Conservation (phyloP, 1,284 basidiomycete genomes). For the Cutaneotrichosporon cutaneum region DNA sequence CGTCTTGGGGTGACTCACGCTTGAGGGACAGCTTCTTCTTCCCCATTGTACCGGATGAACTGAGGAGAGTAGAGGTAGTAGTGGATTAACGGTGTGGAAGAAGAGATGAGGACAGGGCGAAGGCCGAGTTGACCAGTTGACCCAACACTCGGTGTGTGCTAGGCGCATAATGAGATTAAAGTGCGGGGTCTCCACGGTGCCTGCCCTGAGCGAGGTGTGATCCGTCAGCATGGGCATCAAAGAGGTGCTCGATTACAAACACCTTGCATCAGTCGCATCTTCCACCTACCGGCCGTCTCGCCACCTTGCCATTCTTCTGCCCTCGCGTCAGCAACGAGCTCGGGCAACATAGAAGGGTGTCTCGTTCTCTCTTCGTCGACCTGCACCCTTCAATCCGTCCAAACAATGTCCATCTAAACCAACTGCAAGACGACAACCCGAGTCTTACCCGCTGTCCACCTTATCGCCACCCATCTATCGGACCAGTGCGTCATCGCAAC, state of each 20-base stretch:
- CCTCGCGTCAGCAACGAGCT: background rate
- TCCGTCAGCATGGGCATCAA: background rate
- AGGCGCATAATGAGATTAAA: background rate
- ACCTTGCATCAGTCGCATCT: no score
- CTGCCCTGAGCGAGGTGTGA: background rate
- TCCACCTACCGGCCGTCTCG: background rate
- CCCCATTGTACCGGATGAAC: slow-evolving; percentile 57
- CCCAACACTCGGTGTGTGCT: background rate
- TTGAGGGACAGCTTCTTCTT: slow-evolving; percentile 85
- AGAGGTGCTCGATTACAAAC: background rate
- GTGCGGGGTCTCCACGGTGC: background rate
- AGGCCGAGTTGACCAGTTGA: no score
- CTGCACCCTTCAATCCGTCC: background rate
- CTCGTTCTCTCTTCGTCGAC: background rate
- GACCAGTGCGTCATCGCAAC: background rate
- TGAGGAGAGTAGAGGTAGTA: background rate
- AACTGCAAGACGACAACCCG: background rate
- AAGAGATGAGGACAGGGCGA: background rate
- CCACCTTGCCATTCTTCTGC: background rate
- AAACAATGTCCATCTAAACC: background rate
- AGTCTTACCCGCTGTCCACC: background rate
- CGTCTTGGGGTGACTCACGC: slow-evolving; percentile 56
- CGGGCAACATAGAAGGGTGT: background rate
- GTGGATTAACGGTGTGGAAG: background rate
- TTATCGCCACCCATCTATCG: slow-evolving; percentile 1